phyloP scores from a whole-genome alignment of 495 filamentous ascomycete species.

The Penicillium coprophilum region DNA sequence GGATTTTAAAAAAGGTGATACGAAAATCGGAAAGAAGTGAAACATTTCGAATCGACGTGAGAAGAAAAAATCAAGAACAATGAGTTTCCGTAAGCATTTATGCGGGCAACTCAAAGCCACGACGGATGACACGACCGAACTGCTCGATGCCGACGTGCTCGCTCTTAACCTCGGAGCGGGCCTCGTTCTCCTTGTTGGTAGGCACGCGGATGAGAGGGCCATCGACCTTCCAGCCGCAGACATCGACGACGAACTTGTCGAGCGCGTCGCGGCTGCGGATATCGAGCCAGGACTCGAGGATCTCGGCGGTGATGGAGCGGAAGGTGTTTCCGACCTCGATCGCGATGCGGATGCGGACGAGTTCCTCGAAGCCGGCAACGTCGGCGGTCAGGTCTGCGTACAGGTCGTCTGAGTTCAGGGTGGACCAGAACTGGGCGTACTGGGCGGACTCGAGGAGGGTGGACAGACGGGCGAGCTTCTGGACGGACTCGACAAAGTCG shows the following conservation, averaged over 20 bases:
- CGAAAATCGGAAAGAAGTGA: slow-evolving; percentile 13
- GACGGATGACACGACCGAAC: slow-evolving; percentile 84
- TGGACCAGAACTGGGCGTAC: slow-evolving; percentile 90
- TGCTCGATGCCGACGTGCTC: slow-evolving; percentile 77
- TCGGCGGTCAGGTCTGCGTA: slow-evolving; percentile 96
- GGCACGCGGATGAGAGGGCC: slow-evolving; percentile 70
- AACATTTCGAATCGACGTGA: slow-evolving; percentile 10
- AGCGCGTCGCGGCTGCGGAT: slow-evolving; percentile 67
- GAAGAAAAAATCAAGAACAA: slow-evolving; percentile 6
- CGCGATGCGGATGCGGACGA: slow-evolving; percentile 89
- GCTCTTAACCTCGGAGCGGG: slow-evolving; percentile 90
- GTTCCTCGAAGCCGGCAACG: slow-evolving; percentile 93
- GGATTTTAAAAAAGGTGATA: slow-evolving; percentile 13
- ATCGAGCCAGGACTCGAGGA: slow-evolving; percentile 87
- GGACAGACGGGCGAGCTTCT: slow-evolving; percentile 82
- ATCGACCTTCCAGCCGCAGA: slow-evolving; percentile 84
- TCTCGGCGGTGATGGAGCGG: slow-evolving; percentile 71
- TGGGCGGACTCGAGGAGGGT: slow-evolving; percentile 80
- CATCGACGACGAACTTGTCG: slow-evolving; percentile 74
- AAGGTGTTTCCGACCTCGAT: slow-evolving; percentile 85
- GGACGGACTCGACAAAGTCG: slow-evolving; percentile 75
- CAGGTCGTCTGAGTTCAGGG: slow-evolving; percentile 88
- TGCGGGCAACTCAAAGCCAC: slow-evolving; percentile 88
- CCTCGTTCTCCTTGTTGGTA: slow-evolving; percentile 97
- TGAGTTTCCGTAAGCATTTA: slow-evolving; percentile 33